Percentiles rank a stretch among this genome's conserved stretches.
phyloP scores from a whole-genome alignment of 1,139 yeast species.

The Yamadazyma jaroonii region DNA sequence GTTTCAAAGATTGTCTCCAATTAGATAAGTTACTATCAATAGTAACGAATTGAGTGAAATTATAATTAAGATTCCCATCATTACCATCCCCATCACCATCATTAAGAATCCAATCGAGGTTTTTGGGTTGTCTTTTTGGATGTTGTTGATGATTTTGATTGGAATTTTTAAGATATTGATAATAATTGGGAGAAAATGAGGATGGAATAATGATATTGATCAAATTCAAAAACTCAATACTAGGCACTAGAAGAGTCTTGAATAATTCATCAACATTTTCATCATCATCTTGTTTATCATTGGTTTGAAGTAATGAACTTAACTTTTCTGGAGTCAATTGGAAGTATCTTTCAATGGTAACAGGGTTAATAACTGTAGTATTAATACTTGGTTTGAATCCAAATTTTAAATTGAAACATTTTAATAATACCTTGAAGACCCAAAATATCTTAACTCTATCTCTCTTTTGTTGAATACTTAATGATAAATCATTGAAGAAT shows the following conservation, averaged over 20 bases:
- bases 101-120: conserved; percentile 45
- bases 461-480: conserved; percentile 35
- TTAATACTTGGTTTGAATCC: conserved; percentile 49
- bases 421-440: conserved; percentile 54
- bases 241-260: conserved; percentile 38
- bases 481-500: conserved; percentile 45
- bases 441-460: conserved; percentile 60
- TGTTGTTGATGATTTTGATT: conserved; percentile 18
- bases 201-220: conserved; percentile 49
- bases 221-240: conserved; percentile 44
- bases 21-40: conserved; percentile 43
- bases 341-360: conserved; percentile 47
- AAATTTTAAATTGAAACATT: conserved; percentile 49
- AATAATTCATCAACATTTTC: conserved; percentile 32
- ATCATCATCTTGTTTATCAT: conserved; percentile 10
- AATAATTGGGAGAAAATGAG: conserved; percentile 48
- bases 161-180: conserved; percentile 42
- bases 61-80: conserved; percentile 49
- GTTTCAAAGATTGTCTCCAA: conserved; percentile 42
- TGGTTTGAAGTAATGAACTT: conserved; percentile 30
- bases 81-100: conserved; percentile 53
- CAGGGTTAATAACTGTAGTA: conserved; percentile 50
- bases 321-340: conserved; percentile 48
- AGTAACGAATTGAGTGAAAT: conserved; percentile 42
- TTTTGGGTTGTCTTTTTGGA: conserved; percentile 25